Percentiles rank a stretch among this genome's conserved stretches.
These are phyloP conservation scores for Margaritispora aquatica DNA, from an alignment of 495 filamentous ascomycete genomes.

Conservation along the genomic window DNA sequence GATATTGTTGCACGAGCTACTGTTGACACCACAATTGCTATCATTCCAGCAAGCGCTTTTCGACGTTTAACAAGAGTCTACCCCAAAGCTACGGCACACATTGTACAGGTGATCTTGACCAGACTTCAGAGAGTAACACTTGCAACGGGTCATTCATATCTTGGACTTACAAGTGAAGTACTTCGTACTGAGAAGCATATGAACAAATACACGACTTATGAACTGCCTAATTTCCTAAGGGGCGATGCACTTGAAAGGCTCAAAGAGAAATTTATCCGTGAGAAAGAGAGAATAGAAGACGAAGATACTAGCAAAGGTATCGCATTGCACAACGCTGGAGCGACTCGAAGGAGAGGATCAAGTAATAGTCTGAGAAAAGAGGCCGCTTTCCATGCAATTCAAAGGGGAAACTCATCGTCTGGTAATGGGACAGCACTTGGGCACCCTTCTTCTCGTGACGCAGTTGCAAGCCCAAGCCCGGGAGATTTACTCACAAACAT, in stretches of 20 bases:
- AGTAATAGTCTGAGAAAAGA: slow-evolving; percentile 75
- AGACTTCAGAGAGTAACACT: slow-evolving; percentile 92
- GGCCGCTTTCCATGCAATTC: slow-evolving; percentile 63
- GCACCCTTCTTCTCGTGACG: slow-evolving; percentile 27
- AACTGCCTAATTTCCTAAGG: slow-evolving; percentile 86
- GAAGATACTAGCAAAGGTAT: slow-evolving; percentile 92
- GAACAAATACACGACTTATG: slow-evolving; percentile 84
- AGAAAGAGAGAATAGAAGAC: slow-evolving; percentile 74
- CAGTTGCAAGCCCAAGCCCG: slow-evolving; percentile 47
- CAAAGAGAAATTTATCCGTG: slow-evolving; percentile 87
- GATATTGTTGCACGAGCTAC: slow-evolving; percentile 97
- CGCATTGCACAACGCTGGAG: slow-evolving; percentile 76
- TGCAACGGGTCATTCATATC: slow-evolving; percentile 86
- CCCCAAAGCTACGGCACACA: slow-evolving; percentile 92
- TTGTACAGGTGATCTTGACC: slow-evolving; percentile 94
- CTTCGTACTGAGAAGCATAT: slow-evolving; percentile 86
- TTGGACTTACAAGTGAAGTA: slow-evolving; percentile 86
- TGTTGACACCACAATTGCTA: slow-evolving; percentile 94
- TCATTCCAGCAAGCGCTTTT: slow-evolving; percentile 95
- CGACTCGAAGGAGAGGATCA: slow-evolving; percentile 60
- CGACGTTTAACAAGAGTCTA: slow-evolving; percentile 90
- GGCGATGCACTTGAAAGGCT: slow-evolving; percentile 77
- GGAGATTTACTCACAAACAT: slow-evolving; percentile 80
- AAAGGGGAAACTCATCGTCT: slow-evolving; percentile 31
- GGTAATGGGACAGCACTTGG: slow-evolving; percentile 25